These are phyloP conservation scores for Russula emetica DNA, from an alignment of 768 basidiomycete genomes.

Conservation along the genomic window DNA sequence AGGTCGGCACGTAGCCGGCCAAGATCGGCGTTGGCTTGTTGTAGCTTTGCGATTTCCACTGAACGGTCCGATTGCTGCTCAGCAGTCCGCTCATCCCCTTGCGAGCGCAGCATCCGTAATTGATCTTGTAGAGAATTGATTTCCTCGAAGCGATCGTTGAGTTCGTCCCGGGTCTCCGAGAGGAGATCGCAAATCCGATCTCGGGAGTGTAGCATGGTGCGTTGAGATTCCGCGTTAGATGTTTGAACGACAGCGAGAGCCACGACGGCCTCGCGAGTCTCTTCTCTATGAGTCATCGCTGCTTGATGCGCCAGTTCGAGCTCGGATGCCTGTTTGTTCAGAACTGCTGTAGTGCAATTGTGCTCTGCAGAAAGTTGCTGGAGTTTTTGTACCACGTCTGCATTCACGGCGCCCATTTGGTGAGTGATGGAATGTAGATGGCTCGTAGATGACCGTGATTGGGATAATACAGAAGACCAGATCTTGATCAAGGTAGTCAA, in stretches of 20 bases:
- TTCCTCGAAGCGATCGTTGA: slow-evolving; percentile 15
- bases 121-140: slow-evolving; percentile 18
- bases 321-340: slow-evolving; percentile 11
- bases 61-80: slow-evolving; percentile 1
- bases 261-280: slow-evolving; percentile 9
- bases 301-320: not conserved
- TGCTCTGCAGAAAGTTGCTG: slow-evolving; percentile 4
- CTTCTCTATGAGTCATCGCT: slow-evolving; percentile 5
- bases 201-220: slow-evolving; percentile 7
- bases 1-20: slow-evolving; percentile 13
- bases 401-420: not conserved
- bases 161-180: slow-evolving; percentile 16
- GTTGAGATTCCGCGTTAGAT: slow-evolving; percentile 3
- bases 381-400: slow-evolving; percentile 6
- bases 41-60: slow-evolving; percentile 21
- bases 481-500: slow-evolving; percentile 30
- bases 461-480: slow-evolving; percentile 24
- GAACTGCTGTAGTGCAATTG: not conserved
- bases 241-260: slow-evolving; percentile 20
- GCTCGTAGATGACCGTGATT: slow-evolving; percentile 9
- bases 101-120: slow-evolving; percentile 18
- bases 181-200: slow-evolving; percentile 22
- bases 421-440: not conserved
- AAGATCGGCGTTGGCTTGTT: slow-evolving; percentile 25
- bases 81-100: slow-evolving; percentile 11